Evolutionary conservation across 495 filamentous ascomycete genomes (phyloP).

Genomic region (Aspergillus sclerotiicarbonarius): DNA sequence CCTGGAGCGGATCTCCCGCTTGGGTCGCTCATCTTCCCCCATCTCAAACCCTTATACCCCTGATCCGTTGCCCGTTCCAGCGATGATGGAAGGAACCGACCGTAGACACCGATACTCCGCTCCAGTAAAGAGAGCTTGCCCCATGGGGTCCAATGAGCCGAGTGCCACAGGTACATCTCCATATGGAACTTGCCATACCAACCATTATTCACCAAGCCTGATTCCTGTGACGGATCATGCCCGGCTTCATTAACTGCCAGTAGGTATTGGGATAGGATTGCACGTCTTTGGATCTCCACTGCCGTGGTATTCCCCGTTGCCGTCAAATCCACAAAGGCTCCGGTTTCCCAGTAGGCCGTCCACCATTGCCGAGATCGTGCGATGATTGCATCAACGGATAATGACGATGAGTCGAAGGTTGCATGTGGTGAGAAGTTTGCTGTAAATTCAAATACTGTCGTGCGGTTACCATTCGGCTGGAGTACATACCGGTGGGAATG

Average conservation of each 20-base stretch:
- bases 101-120: constrained; percentile 45
- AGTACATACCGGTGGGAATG: constrained; percentile 2
- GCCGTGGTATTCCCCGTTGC: background rate
- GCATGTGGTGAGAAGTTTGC: background rate
- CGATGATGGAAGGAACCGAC: constrained; percentile 44
- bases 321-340: constrained; percentile 13
- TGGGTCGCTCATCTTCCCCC: constrained; percentile 61
- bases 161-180: constrained; percentile 56
- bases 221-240: constrained; percentile 20
- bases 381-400: background rate
- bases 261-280: constrained; percentile 18
- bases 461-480: background rate
- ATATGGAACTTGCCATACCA: constrained; percentile 30
- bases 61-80: constrained; percentile 43
- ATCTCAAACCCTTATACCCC: constrained; percentile 53
- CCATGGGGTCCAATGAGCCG: constrained; percentile 51
- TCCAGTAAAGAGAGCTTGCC: constrained; percentile 32
- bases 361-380: constrained; percentile 5
- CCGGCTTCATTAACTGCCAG: constrained; percentile 17
- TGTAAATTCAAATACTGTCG: background rate
- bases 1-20: constrained; percentile 54
- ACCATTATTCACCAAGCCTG: constrained; percentile 20
- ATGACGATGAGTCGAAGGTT: background rate
- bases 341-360: constrained; percentile 11
- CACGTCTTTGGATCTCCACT: constrained; percentile 13